These are phyloP conservation scores for Melocanna baccifera DNA, from an alignment of 176 grass and related monocot genomes.

Conservation along the genomic window DNA sequence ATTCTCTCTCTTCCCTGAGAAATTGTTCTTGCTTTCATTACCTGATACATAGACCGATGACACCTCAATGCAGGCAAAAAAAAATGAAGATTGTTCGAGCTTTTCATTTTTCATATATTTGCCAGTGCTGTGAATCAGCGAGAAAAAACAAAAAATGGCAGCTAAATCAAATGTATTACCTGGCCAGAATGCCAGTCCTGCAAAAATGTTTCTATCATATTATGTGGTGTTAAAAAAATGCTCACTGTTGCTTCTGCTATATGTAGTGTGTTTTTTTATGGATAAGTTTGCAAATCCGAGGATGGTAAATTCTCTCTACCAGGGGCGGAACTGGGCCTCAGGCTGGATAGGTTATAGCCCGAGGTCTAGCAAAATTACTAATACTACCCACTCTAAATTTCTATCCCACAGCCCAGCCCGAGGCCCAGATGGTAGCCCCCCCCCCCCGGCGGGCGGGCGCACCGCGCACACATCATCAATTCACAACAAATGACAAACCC, in stretches of 20 bases:
- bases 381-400: too few species aligned
- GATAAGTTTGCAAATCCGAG: not conserved
- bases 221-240: not conserved
- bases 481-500: too few species aligned
- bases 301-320: not conserved
- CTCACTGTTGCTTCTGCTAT: not conserved
- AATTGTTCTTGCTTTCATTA: slow-evolving; percentile 21
- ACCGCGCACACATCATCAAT: too few species aligned
- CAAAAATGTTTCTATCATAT: not conserved
- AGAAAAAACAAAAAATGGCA: not conserved
- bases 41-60: not conserved
- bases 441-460: too few species aligned
- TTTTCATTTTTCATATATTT: not conserved
- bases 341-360: too few species aligned
- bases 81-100: not conserved
- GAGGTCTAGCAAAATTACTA: too few species aligned
- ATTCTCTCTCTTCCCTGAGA: not conserved
- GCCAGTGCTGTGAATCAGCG: not conserved
- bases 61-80: slow-evolving; percentile 8
- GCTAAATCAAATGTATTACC: not conserved
- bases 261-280: not conserved
- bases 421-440: too few species aligned
- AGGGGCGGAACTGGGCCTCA: too few species aligned
- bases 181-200: not conserved
- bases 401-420: too few species aligned